Percentiles rank a stretch among this genome's conserved stretches.
Evolutionary conservation across 2,329 filamentous ascomycete genomes (phyloP).

Genomic region (Alternaria consortialis): DNA sequence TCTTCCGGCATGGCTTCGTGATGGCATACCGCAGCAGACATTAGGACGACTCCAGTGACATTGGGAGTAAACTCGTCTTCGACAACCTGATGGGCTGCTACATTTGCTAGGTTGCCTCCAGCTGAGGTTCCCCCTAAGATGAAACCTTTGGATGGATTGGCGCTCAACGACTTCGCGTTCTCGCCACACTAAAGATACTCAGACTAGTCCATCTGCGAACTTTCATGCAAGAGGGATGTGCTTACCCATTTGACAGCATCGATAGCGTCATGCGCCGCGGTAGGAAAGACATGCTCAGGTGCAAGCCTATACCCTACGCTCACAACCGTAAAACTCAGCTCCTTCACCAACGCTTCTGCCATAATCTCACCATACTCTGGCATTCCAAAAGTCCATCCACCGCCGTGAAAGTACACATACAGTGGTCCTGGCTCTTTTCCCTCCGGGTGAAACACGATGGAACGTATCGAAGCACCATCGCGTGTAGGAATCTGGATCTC

Average conservation of each 20-base stretch:
- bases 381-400: constrained; percentile 19
- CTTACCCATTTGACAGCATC: constrained; percentile 4
- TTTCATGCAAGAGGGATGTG: not conserved
- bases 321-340: not conserved
- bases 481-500: not conserved
- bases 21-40: too few relatives aligned
- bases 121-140: not conserved
- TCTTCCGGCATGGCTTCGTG: too few relatives aligned
- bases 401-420: constrained; percentile 31
- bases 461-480: not conserved
- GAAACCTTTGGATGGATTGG: not conserved
- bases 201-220: too few relatives aligned
- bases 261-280: constrained; percentile 1
- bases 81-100: constrained; percentile 22
- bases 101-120: not conserved
- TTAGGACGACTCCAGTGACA: too few relatives aligned
- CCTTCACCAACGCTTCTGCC: too few relatives aligned
- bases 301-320: not conserved
- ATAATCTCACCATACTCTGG: too few relatives aligned
- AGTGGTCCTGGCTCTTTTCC: constrained; percentile 18
- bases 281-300: not conserved
- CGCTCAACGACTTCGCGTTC: not conserved
- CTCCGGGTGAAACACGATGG: not conserved
- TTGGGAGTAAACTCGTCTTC: constrained; percentile 11
- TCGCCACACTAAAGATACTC: not conserved